These are phyloP conservation scores for Trichoderma reesei DNA, from an alignment of 495 filamentous ascomycete species.

Conservation along the genomic window DNA sequence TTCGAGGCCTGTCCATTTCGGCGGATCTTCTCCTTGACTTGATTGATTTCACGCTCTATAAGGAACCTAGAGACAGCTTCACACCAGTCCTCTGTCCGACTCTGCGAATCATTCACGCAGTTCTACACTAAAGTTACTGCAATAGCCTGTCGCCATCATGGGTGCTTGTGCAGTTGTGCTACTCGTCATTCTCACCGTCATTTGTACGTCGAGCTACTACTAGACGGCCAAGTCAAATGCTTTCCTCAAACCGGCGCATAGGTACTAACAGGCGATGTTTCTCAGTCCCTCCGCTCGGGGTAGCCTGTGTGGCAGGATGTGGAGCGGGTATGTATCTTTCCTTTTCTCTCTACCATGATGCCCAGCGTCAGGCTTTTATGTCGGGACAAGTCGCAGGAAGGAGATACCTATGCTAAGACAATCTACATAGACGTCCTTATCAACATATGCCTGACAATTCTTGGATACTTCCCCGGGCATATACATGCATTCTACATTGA, in stretches of 20 bases:
- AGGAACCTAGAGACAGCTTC: no score
- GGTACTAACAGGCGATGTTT: not conserved
- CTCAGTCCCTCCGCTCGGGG: conserved; percentile 35
- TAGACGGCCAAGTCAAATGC: not conserved
- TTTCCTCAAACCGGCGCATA: not conserved
- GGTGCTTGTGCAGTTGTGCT: conserved; percentile 45
- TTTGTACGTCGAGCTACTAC: conserved; percentile 31
- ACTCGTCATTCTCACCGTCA: conserved; percentile 47
- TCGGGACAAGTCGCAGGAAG: no score
- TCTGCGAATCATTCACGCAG: no score
- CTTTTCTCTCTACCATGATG: no score
- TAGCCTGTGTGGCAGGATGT: conserved; percentile 30
- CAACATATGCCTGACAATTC: conserved; percentile 77
- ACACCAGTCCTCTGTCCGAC: no score
- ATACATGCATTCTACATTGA: conserved; percentile 89
- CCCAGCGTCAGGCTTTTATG: no score
- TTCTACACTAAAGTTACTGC: no score
- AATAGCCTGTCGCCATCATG: conserved; percentile 31
- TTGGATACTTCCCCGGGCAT: conserved; percentile 58
- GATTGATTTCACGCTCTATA: not conserved
- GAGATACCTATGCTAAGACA: conserved; percentile 37
- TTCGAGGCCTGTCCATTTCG: not conserved
- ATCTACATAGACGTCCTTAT: conserved; percentile 77
- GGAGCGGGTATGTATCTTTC: conserved; percentile 11
- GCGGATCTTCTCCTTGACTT: not conserved